Conservation (phyloP, 768 basidiomycete genomes). For the Dentipellis sp. region DNA sequence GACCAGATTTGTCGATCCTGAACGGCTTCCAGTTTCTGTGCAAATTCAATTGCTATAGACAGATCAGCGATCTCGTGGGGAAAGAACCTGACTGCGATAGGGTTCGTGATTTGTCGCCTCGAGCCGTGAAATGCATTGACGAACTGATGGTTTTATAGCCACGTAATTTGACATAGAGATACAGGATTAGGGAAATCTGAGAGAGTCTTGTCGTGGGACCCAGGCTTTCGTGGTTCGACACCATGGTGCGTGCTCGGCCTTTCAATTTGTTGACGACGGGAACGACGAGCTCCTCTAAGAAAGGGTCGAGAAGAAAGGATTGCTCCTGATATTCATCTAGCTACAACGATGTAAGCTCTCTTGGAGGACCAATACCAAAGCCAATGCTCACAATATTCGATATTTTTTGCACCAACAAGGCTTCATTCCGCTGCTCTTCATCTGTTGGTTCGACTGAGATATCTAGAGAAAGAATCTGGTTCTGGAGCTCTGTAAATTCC, state of each 20-base stretch:
- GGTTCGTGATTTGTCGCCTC: background rate
- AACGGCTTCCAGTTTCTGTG: conserved; percentile 36
- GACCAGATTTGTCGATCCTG: conserved; percentile 52
- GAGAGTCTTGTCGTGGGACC: conserved; percentile 20
- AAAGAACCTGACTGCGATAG: conserved; percentile 73
- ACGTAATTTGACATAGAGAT: conserved; percentile 77
- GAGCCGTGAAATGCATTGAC: conserved; percentile 21
- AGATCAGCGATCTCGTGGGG: conserved; percentile 87
- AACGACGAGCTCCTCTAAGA: conserved; percentile 65
- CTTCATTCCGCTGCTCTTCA: conserved; percentile 7
- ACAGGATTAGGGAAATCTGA: conserved; percentile 55
- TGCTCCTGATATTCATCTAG: conserved; percentile 89
- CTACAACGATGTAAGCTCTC: conserved; percentile 29
- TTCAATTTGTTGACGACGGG: conserved; percentile 67
- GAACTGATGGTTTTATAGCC: conserved; percentile 88
- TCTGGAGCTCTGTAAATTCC: conserved; percentile 47
- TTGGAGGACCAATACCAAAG: background rate
- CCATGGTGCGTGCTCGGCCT: conserved; percentile 32
- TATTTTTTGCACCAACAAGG: conserved; percentile 3
- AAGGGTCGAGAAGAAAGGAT: conserved; percentile 86
- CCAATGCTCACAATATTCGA: conserved; percentile 2
- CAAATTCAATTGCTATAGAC: conserved; percentile 59
- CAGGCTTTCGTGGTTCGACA: conserved; percentile 5
- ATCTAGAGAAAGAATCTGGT: conserved; percentile 38
- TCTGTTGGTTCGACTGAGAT: conserved; percentile 28